Evolutionary conservation across 495 filamentous ascomycete genomes (phyloP), one percentile per base, ranked within the genome.

Genomic region (Tuber indicum): DNA sequence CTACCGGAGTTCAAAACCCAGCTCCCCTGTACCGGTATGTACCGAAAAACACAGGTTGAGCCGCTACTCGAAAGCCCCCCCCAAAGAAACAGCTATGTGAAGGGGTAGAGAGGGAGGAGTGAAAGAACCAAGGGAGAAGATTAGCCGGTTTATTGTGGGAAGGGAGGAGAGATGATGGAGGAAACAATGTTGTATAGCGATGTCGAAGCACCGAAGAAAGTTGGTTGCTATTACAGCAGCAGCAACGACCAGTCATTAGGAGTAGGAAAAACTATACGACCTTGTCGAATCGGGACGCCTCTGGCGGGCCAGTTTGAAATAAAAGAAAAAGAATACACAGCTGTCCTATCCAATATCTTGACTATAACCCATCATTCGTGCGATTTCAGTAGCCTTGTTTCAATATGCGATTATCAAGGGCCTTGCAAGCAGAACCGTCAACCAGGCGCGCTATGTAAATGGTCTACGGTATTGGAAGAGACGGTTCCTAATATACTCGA

Each of bases 221-320:
- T 76, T 80, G 77, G 70, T 73, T 80, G 58, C 58, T 66, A 66
- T 66, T 79, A 75, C 75, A 74, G 78, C 78, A 74, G 78, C 78
- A 80, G 79, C 78, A 80, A 80, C 77, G 76, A 80, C 78, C 74
- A 78, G 79, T 80, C 77, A 74, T 75, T 72, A 79, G 12, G 74
- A 80, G 78, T 80, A 80, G 78, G 78, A 74, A 80, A 76, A 76
- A 74, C 71, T 79, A 74, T 76, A 79, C 73, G 78, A 76, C 69
- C 71, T 58, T 79, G 75, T 80, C 78, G 74, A 80, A 80, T 80
- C 75, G 70, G 78, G 78, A 80, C 74, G 74, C 77, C 77, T 74
- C 72, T 69, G 72, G 42, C 77, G 26, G 78, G 47, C 78, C 78
- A 72, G 73, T 79, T 80, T 76, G 74, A 80, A 80, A 80, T 80